Conservation (phyloP, 1,284 basidiomycete species). For the Malassezia japonica region DNA sequence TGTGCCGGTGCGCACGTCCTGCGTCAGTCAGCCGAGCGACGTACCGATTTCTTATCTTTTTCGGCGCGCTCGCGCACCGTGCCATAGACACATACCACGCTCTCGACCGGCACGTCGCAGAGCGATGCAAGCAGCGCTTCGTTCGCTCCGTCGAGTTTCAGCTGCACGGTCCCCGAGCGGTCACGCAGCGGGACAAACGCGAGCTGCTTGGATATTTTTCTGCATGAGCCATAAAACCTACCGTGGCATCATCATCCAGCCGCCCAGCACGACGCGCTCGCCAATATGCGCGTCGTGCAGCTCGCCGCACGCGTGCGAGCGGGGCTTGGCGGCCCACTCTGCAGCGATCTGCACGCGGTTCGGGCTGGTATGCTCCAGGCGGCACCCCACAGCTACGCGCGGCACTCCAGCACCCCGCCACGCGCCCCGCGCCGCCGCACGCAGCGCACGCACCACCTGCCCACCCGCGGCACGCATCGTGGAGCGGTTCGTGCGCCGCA, state of each 20-base stretch:
- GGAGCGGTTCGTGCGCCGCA: too few species aligned
- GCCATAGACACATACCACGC: constrained; percentile 24
- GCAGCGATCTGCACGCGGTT: too few species aligned
- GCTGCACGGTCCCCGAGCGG: constrained; percentile 64
- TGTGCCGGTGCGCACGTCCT: constrained; percentile 54
- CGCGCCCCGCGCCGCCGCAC: too few species aligned
- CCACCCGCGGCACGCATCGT: too few species aligned
- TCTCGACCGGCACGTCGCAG: constrained; percentile 25
- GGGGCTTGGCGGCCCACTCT: constrained; percentile 53
- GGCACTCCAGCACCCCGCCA: too few species aligned
- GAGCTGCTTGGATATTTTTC: constrained; percentile 59
- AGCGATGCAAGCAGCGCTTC: constrained; percentile 56
- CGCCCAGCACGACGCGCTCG: constrained; percentile 60
- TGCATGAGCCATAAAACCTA: too few species aligned
- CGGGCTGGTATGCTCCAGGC: too few species aligned
- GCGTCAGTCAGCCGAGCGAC: background rate
- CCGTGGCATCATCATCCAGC: constrained; percentile 66
- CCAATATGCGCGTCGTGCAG: constrained; percentile 57
- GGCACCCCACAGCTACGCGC: too few species aligned
- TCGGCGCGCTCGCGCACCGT: constrained; percentile 20
- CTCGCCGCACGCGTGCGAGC: constrained; percentile 61
- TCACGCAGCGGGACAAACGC: constrained; percentile 74
- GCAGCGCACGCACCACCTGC: too few species aligned
- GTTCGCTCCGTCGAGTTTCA: constrained; percentile 47
- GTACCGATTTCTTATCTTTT: constrained; percentile 20